phyloP scores from a whole-genome alignment of 129 eudicot species.

The Gnaphalium uliginosum region DNA sequence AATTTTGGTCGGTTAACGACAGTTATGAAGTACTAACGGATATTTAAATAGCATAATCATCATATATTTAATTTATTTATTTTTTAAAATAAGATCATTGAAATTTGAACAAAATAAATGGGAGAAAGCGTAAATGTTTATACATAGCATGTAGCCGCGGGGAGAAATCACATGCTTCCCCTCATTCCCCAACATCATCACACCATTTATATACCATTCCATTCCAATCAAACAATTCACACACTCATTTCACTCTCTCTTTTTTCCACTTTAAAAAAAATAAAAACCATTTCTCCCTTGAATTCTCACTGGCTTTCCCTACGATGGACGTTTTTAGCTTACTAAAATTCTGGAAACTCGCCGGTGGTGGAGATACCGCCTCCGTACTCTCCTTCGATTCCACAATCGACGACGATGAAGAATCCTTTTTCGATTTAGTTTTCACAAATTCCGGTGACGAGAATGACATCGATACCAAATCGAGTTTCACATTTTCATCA shows the following conservation, averaged over 20 bases:
- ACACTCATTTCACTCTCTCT: background rate
- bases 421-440: constrained; percentile 77
- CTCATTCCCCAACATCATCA: constrained; percentile 6
- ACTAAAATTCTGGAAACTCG: constrained; percentile 67
- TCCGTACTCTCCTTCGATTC: constrained; percentile 23
- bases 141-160: constrained; percentile 40
- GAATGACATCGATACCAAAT: background rate
- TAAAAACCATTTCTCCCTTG: constrained; percentile 1
- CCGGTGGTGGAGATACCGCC: constrained; percentile 26
- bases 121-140: constrained; percentile 34
- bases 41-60: too few species aligned
- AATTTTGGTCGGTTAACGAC: background rate
- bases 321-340: constrained; percentile 59
- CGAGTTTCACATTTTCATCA: constrained; percentile 33
- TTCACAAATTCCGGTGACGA: constrained; percentile 31
- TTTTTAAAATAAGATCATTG: background rate
- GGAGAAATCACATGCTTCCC: constrained; percentile 30
- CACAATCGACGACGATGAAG: constrained; percentile 47
- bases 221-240: constrained; percentile 20
- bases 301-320: constrained; percentile 45
- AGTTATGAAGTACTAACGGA: background rate
- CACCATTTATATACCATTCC: constrained; percentile 28
- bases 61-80: too few species aligned
- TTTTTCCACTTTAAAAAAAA: background rate
- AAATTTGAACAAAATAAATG: constrained; percentile 8